Evolutionary conservation across 2,329 filamentous ascomycete species (phyloP).

Genomic region (Ceratocystis diversiconidia): DNA sequence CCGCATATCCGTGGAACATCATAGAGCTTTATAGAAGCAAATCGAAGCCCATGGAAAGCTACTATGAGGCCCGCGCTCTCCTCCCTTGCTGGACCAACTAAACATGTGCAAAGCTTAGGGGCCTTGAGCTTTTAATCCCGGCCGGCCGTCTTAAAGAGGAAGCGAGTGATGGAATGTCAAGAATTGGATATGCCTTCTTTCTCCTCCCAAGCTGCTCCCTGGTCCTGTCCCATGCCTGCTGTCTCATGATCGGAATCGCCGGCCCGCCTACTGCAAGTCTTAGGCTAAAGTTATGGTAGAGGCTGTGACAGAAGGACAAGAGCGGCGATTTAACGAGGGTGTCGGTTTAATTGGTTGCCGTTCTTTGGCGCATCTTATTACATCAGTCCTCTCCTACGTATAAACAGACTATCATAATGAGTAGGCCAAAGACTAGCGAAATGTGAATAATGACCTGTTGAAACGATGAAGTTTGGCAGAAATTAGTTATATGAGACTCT

Average conservation of each 20-base stretch:
- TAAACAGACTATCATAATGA: neutral
- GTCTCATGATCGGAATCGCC: neutral
- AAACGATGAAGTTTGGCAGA: neutral
- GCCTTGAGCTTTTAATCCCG: neutral
- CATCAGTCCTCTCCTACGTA: neutral
- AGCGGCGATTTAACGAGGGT: too few species aligned
- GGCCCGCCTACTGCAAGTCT: neutral
- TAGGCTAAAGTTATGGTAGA: neutral
- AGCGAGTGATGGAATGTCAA: neutral
- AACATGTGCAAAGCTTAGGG: too few species aligned
- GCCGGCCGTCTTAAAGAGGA: neutral
- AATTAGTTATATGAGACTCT: neutral
- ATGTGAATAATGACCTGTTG: neutral
- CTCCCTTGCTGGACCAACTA: neutral
- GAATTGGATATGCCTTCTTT: neutral
- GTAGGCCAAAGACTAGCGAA: neutral
- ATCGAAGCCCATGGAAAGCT: neutral
- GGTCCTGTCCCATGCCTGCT: neutral
- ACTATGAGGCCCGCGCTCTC: neutral
- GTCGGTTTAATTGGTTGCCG: neutral
- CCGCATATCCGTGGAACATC: neutral
- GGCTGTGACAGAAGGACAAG: neutral
- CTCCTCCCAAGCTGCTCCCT: neutral
- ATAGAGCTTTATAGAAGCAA: slow-evolving; percentile 5
- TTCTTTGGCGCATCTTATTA: neutral